Conservation (phyloP, 148 eudicot genomes). For the Rhododendron griersonianum region DNA sequence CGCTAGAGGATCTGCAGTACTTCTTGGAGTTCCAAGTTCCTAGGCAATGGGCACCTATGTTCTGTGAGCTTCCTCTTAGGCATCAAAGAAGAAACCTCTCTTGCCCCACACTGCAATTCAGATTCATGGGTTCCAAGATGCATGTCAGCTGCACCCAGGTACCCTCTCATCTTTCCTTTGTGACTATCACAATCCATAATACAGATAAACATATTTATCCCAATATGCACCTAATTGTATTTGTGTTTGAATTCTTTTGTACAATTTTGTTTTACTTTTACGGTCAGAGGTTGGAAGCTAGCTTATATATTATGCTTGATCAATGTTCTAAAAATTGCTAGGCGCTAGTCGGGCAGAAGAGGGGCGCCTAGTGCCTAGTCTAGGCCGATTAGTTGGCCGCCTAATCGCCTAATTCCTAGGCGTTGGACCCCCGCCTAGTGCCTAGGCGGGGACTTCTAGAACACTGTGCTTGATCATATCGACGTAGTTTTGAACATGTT, state of each 20-base stretch:
- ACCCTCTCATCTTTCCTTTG: constrained; percentile 6
- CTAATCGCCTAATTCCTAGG: neutral
- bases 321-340: neutral
- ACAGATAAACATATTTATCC: neutral
- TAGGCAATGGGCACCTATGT: constrained; percentile 92
- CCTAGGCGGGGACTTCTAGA: too few species aligned
- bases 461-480: neutral
- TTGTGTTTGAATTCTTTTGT: neutral
- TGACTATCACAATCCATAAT: neutral
- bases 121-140: constrained; percentile 73
- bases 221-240: neutral
- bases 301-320: neutral
- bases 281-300: neutral
- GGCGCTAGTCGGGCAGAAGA: neutral
- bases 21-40: constrained; percentile 99
- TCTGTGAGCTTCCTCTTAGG: constrained; percentile 88
- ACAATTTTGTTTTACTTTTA: neutral
- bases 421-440: too few species aligned
- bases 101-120: constrained; percentile 62
- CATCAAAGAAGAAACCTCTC: constrained; percentile 67
- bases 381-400: neutral
- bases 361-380: neutral
- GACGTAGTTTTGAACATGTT: neutral
- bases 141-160: constrained; percentile 78
- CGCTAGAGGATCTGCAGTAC: constrained; percentile 68